Evolutionary conservation across 768 basidiomycete species (phyloP).

Genomic region (Kondoa subrosea): DNA sequence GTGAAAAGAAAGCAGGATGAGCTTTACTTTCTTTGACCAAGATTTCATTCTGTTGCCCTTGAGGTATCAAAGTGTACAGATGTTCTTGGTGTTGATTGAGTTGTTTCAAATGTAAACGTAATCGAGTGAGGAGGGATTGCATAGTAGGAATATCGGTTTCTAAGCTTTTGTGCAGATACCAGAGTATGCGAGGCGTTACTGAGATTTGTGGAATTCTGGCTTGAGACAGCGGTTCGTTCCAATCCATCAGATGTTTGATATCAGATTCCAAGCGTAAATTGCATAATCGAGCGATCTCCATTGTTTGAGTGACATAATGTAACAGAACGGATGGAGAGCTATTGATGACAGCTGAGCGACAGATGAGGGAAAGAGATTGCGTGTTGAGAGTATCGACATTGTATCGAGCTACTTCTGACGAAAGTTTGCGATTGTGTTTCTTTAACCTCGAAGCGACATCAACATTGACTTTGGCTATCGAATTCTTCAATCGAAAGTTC

Average conservation of each 20-base stretch:
- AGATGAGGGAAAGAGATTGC: not conserved
- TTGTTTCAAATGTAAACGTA: not conserved
- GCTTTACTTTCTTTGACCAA: not conserved
- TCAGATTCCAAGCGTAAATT: not conserved
- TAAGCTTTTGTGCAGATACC: not conserved
- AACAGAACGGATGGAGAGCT: not conserved
- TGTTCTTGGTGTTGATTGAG: not conserved
- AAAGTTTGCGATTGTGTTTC: too few species aligned
- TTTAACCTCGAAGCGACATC: too few species aligned
- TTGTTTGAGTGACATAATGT: not conserved
- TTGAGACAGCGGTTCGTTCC: not conserved
- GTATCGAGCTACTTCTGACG: too few species aligned
- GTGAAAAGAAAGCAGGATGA: not conserved
- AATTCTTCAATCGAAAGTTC: too few species aligned
- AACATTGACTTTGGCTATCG: too few species aligned
- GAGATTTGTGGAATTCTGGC: not conserved
- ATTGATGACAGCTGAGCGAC: not conserved
- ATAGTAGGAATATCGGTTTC: not conserved
- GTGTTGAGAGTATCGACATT: not conserved
- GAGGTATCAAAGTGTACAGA: not conserved
- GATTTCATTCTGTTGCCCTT: not conserved
- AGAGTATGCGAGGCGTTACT: not conserved
- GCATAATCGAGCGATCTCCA: not conserved
- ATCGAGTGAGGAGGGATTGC: not conserved
- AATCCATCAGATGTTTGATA: not conserved